Base-by-base conservation (phyloP, 257 asterid genomes). In the Marsdenia floribunda region DNA sequence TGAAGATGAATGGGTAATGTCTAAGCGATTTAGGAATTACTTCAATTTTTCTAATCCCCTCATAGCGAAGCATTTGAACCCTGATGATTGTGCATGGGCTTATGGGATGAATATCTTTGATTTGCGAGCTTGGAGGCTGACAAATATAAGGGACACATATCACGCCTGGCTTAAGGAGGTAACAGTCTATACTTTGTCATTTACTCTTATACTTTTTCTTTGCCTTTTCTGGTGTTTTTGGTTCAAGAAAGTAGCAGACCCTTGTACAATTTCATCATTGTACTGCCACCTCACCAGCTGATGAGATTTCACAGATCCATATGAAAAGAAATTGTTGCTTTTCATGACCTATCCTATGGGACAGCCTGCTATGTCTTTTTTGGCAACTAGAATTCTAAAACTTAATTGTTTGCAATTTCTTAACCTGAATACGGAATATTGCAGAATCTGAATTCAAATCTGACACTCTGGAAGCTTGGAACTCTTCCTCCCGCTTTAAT, bases 61-160 rank as follows among this genome's bases (percentile, higher is more conserved):
- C 49, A 85, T 94, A 74, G 87, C 89, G 35, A 89, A 92, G 78
- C 84, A 88, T 79, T 85, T 94, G 90, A 84, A 94, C 82, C 96
- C 97, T 29, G 96, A 89, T 26, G 97, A 94, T 71, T 94, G 99
- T 81, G 97, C 99, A 24, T 94, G 99, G 99, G 99, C 98, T 61
- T 94, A 92, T 81, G 99, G 99, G 69, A 94, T 94, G 99, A 94
- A 94, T 80, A 89, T 94, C 52, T 94, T 94, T 76, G 98, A 94
- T 85, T 74, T 94, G 81, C 87, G 79, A 50, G 87, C 85, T 33
- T 94, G 99, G 99, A 87, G 99, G 79, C 81, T 80, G 80, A 94
- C 91, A 60, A 83, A 79, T 76, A 87, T 94, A 70, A 89, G 93
- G 68, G 93, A 89, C 24, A 90, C 99, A 37, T 94, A 94, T 82